Percentiles rank a stretch among this genome's conserved stretches.
These are phyloP conservation scores for Colletotrichum sp. DNA, from an alignment of 2,329 filamentous ascomycete species.

Conservation along the genomic window DNA sequence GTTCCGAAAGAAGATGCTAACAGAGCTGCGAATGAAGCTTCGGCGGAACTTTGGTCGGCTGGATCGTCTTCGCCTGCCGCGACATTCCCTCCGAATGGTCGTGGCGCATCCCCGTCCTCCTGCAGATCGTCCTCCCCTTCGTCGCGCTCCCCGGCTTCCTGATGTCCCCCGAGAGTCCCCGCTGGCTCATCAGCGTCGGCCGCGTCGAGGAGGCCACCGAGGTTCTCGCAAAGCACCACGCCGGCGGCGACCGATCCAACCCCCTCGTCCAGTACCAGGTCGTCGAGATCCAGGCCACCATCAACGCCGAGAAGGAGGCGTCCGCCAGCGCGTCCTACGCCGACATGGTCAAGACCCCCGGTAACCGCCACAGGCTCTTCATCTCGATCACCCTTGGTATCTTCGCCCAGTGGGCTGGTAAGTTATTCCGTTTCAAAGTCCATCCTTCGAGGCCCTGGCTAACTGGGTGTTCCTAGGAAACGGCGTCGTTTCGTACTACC, in stretches of 20 bases:
- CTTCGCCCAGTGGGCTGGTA: constrained; percentile 27
- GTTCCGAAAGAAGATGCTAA: neutral
- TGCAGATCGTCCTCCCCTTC: constrained; percentile 50
- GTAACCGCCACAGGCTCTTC: constrained; percentile 32
- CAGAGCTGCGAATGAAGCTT: constrained; percentile 22
- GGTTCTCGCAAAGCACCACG: constrained; percentile 44
- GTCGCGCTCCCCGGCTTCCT: constrained; percentile 32
- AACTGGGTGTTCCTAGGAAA: neutral
- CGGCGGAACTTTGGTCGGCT: constrained; percentile 38
- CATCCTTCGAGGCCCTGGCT: accelerated
- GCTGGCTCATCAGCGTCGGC: constrained; percentile 31
- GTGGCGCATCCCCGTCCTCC: constrained; percentile 28
- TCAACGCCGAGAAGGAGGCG: constrained; percentile 23
- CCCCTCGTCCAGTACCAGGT: constrained; percentile 38
- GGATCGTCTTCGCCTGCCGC: constrained; percentile 24
- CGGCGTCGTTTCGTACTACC: constrained; percentile 34
- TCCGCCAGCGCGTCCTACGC: constrained; percentile 6
- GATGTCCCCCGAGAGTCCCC: constrained; percentile 32
- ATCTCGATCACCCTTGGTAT: constrained; percentile 32
- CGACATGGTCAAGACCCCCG: constrained; percentile 23
- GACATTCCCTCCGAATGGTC: constrained; percentile 5
- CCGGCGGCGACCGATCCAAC: constrained; percentile 42
- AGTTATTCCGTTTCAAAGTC: accelerated
- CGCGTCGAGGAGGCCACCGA: constrained; percentile 34
- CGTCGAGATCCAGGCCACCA: constrained; percentile 26